Percentiles rank a stretch among this genome's conserved stretches.
These are phyloP conservation scores for Penicillium bialowiezense DNA, from an alignment of 495 filamentous ascomycete species.

Conservation along the genomic window DNA sequence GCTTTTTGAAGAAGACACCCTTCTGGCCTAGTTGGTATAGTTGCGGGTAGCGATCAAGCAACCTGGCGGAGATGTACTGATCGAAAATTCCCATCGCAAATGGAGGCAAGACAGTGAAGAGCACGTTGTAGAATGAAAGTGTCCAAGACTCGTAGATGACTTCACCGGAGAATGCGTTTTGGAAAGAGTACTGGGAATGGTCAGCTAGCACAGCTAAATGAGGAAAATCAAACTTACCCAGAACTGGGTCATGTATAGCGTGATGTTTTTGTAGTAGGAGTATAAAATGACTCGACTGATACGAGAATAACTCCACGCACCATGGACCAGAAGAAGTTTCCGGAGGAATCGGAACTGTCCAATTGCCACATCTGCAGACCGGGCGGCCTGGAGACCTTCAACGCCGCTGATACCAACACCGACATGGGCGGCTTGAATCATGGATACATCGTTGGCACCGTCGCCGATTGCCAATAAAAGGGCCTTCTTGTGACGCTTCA, in stretches of 20 bases:
- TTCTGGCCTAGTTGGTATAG: conserved; percentile 92
- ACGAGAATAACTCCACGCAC: conserved; percentile 95
- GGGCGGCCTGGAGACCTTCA: conserved; percentile 97
- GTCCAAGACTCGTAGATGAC: conserved; percentile 99
- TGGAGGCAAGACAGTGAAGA: conserved; percentile 93
- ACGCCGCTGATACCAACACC: conserved; percentile 97
- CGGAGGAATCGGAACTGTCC: conserved; percentile 94
- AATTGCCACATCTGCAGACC: conserved; percentile 94
- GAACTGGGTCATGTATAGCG: conserved; percentile 98
- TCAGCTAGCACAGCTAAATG: conserved; percentile 30
- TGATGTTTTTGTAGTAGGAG: conserved; percentile 99
- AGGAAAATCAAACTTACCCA: conserved; percentile 60
- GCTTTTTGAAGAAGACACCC: conserved; percentile 86
- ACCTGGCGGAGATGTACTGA: conserved; percentile 92
- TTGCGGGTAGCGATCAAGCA: conserved; percentile 97
- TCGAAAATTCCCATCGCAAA: conserved; percentile 96
- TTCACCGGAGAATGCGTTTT: conserved; percentile 96
- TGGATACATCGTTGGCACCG: conserved; percentile 97
- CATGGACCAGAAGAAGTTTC: conserved; percentile 93
- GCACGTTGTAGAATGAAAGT: conserved; percentile 97
- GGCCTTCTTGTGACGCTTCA: conserved; percentile 91
- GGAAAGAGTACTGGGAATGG: conserved; percentile 75
- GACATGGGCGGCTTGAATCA: conserved; percentile 99
- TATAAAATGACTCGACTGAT: conserved; percentile 96
- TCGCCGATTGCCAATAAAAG: conserved; percentile 96